Evolutionary conservation across 164 flowering plant species (phyloP), one percentile per base, ranked within the genome.

Genomic region (Macadamia tetraphylla): DNA sequence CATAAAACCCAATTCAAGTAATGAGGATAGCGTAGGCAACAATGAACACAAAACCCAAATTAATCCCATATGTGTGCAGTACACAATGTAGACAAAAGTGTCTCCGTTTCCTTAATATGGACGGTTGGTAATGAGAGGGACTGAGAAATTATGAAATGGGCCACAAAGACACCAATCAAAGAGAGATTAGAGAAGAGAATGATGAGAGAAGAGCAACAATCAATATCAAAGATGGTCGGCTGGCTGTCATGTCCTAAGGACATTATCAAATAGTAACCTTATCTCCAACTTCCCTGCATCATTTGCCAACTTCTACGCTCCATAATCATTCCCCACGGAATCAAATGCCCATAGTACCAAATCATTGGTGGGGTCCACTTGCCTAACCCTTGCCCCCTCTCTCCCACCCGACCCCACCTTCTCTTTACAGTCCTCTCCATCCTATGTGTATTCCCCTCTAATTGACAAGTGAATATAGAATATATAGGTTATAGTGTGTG

Each of bases 291-390:
- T 52, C 29, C 14, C 62, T 59, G 73, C 76, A 70, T 77, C 74
- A 71, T 74, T 74, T 51, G 72, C 78, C 79, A 81, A 75, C 63
- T 79, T 81, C 76, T 77, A 76, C 83, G 81, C 77, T 76, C 75
- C 74, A 79, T 55, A 78, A 75, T 78, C 78, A 58, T 62, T 74
- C 71, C 75, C 76, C 73, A 73, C 67, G 74, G 85, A 79, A 83
- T 83, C 86, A 64, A 78, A 77, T 81, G 79, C 83, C 80, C 86
- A 83, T 79, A 78, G 77, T 79, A 68, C 82, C 76, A 85, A 80
- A 85, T 85, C 89, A 83, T 83, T 83, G 71, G 78, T 72, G 79
- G 86, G 76, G 30, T 70, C 78, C 64, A 30, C 31, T 0, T 69
- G 77, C 75, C 81, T 62, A 29, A 29, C 49, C 10, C 57, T 1